phyloP scores from a whole-genome alignment of 768 basidiomycete species.

The Rhizopogon rudus region DNA sequence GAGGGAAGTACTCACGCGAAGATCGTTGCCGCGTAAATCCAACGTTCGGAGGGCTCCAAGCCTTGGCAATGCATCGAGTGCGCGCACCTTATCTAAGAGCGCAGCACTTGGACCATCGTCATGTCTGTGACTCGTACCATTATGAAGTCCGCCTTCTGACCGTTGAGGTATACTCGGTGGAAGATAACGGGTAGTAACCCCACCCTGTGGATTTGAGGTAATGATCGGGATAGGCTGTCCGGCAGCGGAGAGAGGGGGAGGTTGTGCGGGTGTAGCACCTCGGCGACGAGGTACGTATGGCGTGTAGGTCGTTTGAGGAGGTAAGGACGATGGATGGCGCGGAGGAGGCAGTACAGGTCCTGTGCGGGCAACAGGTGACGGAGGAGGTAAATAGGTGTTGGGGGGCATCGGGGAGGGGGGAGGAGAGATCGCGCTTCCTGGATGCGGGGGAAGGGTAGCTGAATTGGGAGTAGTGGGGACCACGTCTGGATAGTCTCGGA shows the following conservation, averaged over 20 bases:
- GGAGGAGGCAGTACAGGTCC: slow-evolving; percentile 44
- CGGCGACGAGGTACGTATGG: slow-evolving; percentile 74
- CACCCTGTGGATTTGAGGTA: slow-evolving; percentile 55
- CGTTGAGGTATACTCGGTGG: slow-evolving; percentile 4
- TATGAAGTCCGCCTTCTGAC: neutral
- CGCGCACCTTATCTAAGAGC: slow-evolving; percentile 81
- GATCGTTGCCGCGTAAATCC: slow-evolving; percentile 90
- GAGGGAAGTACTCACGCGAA: slow-evolving; percentile 54
- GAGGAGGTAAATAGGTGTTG: slow-evolving; percentile 13
- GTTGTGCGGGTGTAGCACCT: slow-evolving; percentile 23
- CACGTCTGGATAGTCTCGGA: slow-evolving; percentile 90
- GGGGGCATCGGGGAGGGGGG: slow-evolving; percentile 29
- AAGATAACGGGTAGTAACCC: slow-evolving; percentile 43
- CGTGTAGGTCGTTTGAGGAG: slow-evolving; percentile 71
- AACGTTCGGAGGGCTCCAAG: slow-evolving; percentile 84
- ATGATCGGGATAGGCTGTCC: slow-evolving; percentile 64
- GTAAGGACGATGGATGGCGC: slow-evolving; percentile 42
- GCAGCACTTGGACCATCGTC: slow-evolving; percentile 64
- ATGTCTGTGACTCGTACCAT: slow-evolving; percentile 3
- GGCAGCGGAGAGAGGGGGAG: slow-evolving; percentile 32
- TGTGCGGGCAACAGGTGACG: slow-evolving; percentile 24
- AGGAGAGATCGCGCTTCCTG: slow-evolving; percentile 19
- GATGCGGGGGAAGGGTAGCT: slow-evolving; percentile 1
- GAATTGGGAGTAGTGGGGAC: slow-evolving; percentile 26
- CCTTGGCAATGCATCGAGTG: slow-evolving; percentile 82